A percentile compares a stretch with the other conserved stretches of the same genome.
Evolutionary conservation across 2,329 filamentous ascomycete genomes (phyloP).

Genomic region (Microdochium bolleyi): DNA sequence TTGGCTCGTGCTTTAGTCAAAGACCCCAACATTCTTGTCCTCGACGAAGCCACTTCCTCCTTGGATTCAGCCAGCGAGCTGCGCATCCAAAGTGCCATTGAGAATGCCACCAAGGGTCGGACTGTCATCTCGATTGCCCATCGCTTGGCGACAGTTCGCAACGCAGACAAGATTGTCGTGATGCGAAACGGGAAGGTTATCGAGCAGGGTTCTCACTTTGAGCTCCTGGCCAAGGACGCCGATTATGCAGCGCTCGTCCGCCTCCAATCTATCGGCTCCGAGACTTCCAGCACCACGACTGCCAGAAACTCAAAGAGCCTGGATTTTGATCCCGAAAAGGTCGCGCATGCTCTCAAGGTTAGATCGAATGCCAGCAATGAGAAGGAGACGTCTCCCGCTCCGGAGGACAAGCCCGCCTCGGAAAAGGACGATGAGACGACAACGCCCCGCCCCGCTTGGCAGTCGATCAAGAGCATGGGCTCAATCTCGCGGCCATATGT

Average conservation of each 20-base stretch:
- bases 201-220: slow-evolving; percentile 54
- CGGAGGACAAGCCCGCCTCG: slow-evolving; percentile 5
- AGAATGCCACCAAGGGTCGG: slow-evolving; percentile 25
- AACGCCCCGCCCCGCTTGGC: slow-evolving; percentile 18
- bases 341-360: slow-evolving; percentile 5
- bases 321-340: slow-evolving; percentile 30
- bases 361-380: slow-evolving; percentile 6
- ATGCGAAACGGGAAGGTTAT: slow-evolving; percentile 50
- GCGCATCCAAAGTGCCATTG: slow-evolving; percentile 30
- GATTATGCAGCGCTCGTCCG: slow-evolving; percentile 22
- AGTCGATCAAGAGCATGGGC: slow-evolving; percentile 27
- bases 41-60: slow-evolving; percentile 43
- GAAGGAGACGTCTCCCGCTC: slow-evolving; percentile 3
- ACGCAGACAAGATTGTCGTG: slow-evolving; percentile 60
- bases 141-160: slow-evolving; percentile 49
- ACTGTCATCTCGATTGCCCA: slow-evolving; percentile 63
- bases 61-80: slow-evolving; percentile 40
- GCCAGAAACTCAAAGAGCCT: slow-evolving; percentile 15
- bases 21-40: slow-evolving; percentile 34
- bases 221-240: slow-evolving; percentile 35
- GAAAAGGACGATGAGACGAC: background rate
- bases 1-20: slow-evolving; percentile 37
- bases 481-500: slow-evolving; percentile 29
- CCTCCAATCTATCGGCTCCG: slow-evolving; percentile 23
- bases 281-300: slow-evolving; percentile 20